Base-by-base conservation (phyloP, 2,329 filamentous ascomycete species). In the Pyrenochaeta sp. region DNA sequence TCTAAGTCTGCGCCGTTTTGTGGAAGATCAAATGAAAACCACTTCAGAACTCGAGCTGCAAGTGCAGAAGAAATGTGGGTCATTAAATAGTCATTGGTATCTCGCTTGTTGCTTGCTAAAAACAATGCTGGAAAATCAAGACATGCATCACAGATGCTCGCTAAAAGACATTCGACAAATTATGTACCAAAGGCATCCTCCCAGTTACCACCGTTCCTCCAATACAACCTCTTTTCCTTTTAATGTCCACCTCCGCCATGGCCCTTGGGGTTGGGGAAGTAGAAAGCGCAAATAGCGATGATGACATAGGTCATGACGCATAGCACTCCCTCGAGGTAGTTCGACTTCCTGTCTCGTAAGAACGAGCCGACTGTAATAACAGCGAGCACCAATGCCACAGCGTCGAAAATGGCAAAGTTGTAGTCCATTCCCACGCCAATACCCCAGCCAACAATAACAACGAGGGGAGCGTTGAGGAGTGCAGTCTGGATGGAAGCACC, bases 321-420 rank as follows among this genome's bases (percentile, higher is more conserved):
- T 13, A 96, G 79, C 17, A 84, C 81, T 2, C 92, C 92, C 69
- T 96, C 92, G 4, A 96, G 81, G 63, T 95, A 96, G 65, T 96
- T 95, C 49, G 85, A 90, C 77, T 94, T 93, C 55, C 89, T 85
- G 65, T 96, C 92, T 35, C 90, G 80, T 41, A 96, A 74, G 72
- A 96, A 96, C 50, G 90, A 89, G 1, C 91, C 90, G 2, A 96
- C 89, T 0, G 91, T 90, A 28, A 96, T 77, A 59, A 96, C 93
- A 19, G 89, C 84, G 17, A 96, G 79, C 43, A 96, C 84, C 7
- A 96, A 77, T 52, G 95, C 80, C 43, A 88, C 82, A 14, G 95
- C 81, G 74, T 95, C 90, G 76, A 96, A 96, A 10, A 91, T 79
- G 58, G 94, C 88, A 67, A 96, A 96, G 65, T 90, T 86, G 38